Percentiles rank a stretch among this genome's conserved stretches.
Evolutionary conservation across 805 yeast genomes (phyloP).

Genomic region (Pichia scutulata): DNA sequence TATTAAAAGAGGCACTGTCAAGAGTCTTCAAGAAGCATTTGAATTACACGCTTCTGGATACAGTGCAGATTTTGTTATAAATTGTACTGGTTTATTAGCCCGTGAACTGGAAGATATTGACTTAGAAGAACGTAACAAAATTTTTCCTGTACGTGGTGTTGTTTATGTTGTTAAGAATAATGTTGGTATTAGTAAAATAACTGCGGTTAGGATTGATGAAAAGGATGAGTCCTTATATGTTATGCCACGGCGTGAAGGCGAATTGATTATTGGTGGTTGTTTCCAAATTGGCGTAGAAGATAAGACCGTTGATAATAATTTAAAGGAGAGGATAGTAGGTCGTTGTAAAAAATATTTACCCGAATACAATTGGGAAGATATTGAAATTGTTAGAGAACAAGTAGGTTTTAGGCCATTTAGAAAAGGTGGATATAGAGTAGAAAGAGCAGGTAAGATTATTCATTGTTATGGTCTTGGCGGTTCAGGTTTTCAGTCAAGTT

Average conservation of each 20-base stretch:
- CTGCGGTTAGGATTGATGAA: conserved; percentile 19
- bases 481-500: conserved; percentile 43
- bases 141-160: conserved; percentile 54
- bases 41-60: conserved; percentile 30
- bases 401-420: conserved; percentile 66
- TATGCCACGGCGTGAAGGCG: conserved; percentile 66
- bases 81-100: conserved; percentile 49
- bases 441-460: conserved; percentile 41
- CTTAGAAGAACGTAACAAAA: conserved; percentile 13
- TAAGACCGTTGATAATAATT: conserved; percentile 30
- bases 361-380: conserved; percentile 28
- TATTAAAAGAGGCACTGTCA: conserved; percentile 34
- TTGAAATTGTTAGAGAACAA: conserved; percentile 42
- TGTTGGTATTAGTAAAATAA: conserved; percentile 22
- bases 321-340: conserved; percentile 40
- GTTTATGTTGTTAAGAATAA: conserved; percentile 44
- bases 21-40: conserved; percentile 41
- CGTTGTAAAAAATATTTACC: conserved; percentile 37
- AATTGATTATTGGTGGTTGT: conserved; percentile 55
- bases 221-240: conserved; percentile 44
- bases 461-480: conserved; percentile 44
- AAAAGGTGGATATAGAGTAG: conserved; percentile 49
- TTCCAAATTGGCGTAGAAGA: conserved; percentile 17
- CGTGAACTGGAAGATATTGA: conserved; percentile 35
- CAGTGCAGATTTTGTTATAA: conserved; percentile 44